Percentiles rank a stretch among this genome's conserved stretches.
phyloP scores from a whole-genome alignment of 2,329 filamentous ascomycete genomes.

The Capronia epimyces region DNA sequence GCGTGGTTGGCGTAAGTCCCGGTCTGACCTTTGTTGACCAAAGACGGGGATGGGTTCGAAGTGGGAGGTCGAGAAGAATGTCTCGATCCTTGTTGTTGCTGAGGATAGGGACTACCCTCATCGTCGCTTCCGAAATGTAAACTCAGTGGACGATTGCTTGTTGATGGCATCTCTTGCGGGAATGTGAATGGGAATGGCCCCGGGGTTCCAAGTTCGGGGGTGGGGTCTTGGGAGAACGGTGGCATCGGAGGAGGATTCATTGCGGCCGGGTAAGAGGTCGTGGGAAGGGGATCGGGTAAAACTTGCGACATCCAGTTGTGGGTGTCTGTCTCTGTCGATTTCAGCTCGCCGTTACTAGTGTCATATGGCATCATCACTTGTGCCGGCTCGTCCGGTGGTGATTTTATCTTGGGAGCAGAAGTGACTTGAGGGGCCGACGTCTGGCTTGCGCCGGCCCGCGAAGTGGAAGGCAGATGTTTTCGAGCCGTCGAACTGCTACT shows the following conservation, averaged over 20 bases:
- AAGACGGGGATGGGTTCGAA: slow-evolving; percentile 28
- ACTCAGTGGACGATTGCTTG: slow-evolving; percentile 24
- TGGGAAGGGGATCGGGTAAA: slow-evolving; percentile 19
- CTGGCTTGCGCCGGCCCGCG: slow-evolving; percentile 20
- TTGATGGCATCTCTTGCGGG: slow-evolving; percentile 19
- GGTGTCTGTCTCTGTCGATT: slow-evolving; percentile 13
- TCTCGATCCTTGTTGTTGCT: slow-evolving; percentile 18
- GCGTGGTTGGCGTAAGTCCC: slow-evolving; percentile 10
- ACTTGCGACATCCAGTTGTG: slow-evolving; percentile 19
- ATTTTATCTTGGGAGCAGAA: slow-evolving; percentile 26
- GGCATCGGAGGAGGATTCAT: slow-evolving; percentile 24
- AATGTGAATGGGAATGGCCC: slow-evolving; percentile 26
- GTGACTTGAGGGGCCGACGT: slow-evolving; percentile 28
- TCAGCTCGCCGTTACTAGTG: slow-evolving; percentile 11
- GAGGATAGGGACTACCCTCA: slow-evolving; percentile 26
- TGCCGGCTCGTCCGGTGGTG: slow-evolving; percentile 21
- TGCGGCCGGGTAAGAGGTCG: slow-evolving; percentile 23
- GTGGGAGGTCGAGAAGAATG: slow-evolving; percentile 28
- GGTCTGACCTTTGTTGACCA: slow-evolving; percentile 23
- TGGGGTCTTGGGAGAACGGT: slow-evolving; percentile 20
- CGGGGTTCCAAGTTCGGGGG: slow-evolving; percentile 24
- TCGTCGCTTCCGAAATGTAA: slow-evolving; percentile 30
- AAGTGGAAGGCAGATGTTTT: slow-evolving; percentile 52
- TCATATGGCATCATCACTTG: slow-evolving; percentile 18
- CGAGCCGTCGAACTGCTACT: slow-evolving; percentile 73